These are phyloP conservation scores for Avena atlantica DNA, from an alignment of 176 grass and related monocot species.

Conservation along the genomic window DNA sequence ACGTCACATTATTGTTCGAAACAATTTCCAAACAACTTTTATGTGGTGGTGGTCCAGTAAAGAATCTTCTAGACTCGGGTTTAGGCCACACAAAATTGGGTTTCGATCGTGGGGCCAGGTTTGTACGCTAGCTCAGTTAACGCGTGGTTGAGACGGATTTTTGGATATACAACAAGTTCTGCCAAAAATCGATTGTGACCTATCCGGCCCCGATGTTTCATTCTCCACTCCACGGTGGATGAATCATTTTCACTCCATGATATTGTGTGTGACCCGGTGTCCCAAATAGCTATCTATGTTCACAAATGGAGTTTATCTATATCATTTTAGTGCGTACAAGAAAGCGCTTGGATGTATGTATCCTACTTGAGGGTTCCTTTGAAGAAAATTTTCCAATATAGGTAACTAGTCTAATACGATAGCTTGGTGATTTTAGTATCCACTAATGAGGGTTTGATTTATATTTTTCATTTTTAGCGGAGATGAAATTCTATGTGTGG, in stretches of 20 bases:
- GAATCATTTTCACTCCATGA: not conserved
- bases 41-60: slow-evolving; percentile 19
- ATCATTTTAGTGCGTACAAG: too few species aligned
- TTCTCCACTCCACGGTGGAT: not conserved
- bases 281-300: not conserved
- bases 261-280: not conserved
- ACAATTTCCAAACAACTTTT: not conserved
- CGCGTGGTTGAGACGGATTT: not conserved
- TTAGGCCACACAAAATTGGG: too few species aligned
- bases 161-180: not conserved
- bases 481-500: too few species aligned
- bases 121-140: not conserved
- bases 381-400: too few species aligned
- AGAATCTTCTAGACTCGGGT: not conserved
- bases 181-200: slow-evolving; percentile 17
- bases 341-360: too few species aligned
- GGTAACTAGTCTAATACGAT: too few species aligned
- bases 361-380: too few species aligned
- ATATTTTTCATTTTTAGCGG: too few species aligned
- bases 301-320: too few species aligned
- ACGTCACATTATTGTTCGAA: not conserved
- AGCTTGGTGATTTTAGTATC: too few species aligned
- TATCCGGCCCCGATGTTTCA: not conserved
- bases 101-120: not conserved
- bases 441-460: too few species aligned